Conservation (phyloP, 2,329 filamentous ascomycete genomes). For the Lasiodiplodia sp. region DNA sequence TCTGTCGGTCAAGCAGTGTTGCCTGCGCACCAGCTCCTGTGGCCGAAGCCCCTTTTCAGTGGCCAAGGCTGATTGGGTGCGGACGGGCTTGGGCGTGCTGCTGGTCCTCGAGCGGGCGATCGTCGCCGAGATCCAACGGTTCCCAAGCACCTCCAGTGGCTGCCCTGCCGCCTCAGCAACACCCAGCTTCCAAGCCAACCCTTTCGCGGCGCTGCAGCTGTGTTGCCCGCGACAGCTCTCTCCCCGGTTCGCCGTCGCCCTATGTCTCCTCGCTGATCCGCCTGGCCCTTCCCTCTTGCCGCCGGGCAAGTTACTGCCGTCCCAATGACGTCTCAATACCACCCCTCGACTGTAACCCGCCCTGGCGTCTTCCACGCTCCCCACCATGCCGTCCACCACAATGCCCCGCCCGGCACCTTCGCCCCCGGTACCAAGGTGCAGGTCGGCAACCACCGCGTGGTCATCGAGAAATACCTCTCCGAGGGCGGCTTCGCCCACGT, state of each 20-base stretch:
- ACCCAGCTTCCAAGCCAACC: slow-evolving; percentile 22
- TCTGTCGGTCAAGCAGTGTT: slow-evolving; percentile 2
- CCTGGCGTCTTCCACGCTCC: slow-evolving; percentile 46
- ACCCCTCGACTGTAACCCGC: slow-evolving; percentile 42
- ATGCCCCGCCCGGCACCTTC: slow-evolving; percentile 75
- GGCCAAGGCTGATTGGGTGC: slow-evolving; percentile 26
- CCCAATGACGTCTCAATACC: slow-evolving; percentile 49
- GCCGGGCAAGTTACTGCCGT: slow-evolving; percentile 21
- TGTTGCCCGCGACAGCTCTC: slow-evolving; percentile 15
- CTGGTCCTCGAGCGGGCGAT: slow-evolving; percentile 25
- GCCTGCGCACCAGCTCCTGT: slow-evolving; percentile 15
- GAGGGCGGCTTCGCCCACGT: slow-evolving; percentile 98
- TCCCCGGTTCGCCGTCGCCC: slow-evolving; percentile 12
- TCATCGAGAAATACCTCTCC: slow-evolving; percentile 96
- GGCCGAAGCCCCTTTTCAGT: slow-evolving; percentile 24
- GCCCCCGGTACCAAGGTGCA: slow-evolving; percentile 94
- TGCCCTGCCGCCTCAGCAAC: slow-evolving; percentile 27
- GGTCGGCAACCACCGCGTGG: slow-evolving; percentile 88
- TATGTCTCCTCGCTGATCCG: slow-evolving; percentile 30
- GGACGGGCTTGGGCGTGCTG: slow-evolving; percentile 21
- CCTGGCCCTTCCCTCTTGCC: slow-evolving; percentile 25
- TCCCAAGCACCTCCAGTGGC: slow-evolving; percentile 8
- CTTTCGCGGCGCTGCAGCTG: slow-evolving; percentile 17
- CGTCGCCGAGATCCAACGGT: slow-evolving; percentile 27
- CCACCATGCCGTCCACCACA: slow-evolving; percentile 36